Conservation (phyloP, 225 moss, liverwort and hornwort species). For the Climacium dendroides region DNA sequence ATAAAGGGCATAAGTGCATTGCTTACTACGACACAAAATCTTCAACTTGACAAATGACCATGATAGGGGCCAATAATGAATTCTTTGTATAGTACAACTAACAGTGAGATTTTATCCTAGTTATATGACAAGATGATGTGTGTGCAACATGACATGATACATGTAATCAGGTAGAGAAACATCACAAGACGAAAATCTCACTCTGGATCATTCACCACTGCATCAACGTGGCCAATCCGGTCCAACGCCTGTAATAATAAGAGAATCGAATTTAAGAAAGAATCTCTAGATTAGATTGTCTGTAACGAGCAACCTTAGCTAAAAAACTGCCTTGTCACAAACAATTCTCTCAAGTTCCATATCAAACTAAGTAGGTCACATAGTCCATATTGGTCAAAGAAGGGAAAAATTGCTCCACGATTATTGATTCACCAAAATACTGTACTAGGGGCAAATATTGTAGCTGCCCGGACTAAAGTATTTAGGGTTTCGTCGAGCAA, state of each 20-base stretch:
- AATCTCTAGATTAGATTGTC: background rate
- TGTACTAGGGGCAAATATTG: background rate
- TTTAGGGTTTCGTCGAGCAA: background rate
- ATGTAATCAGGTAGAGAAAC: background rate
- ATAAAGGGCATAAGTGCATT: background rate
- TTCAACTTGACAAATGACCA: background rate
- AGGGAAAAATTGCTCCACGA: background rate
- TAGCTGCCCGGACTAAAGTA: background rate
- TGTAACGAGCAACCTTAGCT: background rate
- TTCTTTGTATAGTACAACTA: background rate
- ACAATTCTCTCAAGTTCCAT: background rate
- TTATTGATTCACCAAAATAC: background rate
- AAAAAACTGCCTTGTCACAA: background rate
- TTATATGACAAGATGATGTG: background rate
- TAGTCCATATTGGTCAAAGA: background rate
- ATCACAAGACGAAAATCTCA: conserved; percentile 22
- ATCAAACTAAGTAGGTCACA: background rate
- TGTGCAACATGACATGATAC: background rate
- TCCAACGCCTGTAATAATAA: conserved; percentile 65
- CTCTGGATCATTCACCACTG: conserved; percentile 98
- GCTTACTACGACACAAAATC: background rate
- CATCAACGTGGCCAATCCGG: conserved; percentile 95
- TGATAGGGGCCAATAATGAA: background rate
- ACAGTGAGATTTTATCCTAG: background rate
- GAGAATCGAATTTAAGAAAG: background rate